Evolutionary conservation across 2,329 filamentous ascomycete species (phyloP).

Genomic region (Penicillium sp.): DNA sequence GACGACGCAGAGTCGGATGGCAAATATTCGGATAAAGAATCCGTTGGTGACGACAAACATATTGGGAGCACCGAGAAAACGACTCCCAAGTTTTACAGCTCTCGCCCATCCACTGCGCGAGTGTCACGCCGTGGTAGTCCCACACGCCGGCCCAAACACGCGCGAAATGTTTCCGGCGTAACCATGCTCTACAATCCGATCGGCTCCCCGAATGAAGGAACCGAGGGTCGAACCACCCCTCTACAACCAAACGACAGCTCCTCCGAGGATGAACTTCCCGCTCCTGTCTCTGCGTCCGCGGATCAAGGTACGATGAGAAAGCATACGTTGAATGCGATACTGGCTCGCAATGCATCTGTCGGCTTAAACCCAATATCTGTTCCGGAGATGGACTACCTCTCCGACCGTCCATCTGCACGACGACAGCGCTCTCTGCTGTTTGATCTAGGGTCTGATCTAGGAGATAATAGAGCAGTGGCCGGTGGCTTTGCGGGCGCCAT

Average conservation of each 20-base stretch:
- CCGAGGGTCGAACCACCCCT: conserved; percentile 21
- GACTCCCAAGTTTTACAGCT: conserved; percentile 35
- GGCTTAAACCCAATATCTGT: conserved; percentile 53
- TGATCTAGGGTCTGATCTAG: conserved; percentile 68
- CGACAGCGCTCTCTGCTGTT: conserved; percentile 62
- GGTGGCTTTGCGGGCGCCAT: conserved; percentile 60
- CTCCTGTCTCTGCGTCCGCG: conserved; percentile 24
- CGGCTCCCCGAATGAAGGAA: conserved; percentile 37
- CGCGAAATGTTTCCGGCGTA: conserved; percentile 69
- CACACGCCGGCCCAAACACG: conserved; percentile 49
- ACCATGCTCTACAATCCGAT: conserved; percentile 80
- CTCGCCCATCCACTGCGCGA: conserved; percentile 42
- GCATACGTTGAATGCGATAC: conserved; percentile 31
- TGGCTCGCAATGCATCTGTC: conserved; percentile 54
- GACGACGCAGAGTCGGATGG: conserved; percentile 57
- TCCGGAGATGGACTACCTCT: conserved; percentile 51
- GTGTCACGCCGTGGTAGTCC: conserved; percentile 35
- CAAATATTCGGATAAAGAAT: conserved; percentile 20
- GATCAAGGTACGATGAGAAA: conserved; percentile 45
- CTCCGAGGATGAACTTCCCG: conserved; percentile 38
- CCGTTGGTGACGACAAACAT: conserved; percentile 12
- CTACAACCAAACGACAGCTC: conserved; percentile 23
- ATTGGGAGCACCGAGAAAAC: conserved; percentile 22
- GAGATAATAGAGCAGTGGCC: conserved; percentile 56
- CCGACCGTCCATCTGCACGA: conserved; percentile 35